Evolutionary conservation across 1,139 yeast genomes (phyloP).

Genomic region (Blastobotrys raffinosifermentans): DNA sequence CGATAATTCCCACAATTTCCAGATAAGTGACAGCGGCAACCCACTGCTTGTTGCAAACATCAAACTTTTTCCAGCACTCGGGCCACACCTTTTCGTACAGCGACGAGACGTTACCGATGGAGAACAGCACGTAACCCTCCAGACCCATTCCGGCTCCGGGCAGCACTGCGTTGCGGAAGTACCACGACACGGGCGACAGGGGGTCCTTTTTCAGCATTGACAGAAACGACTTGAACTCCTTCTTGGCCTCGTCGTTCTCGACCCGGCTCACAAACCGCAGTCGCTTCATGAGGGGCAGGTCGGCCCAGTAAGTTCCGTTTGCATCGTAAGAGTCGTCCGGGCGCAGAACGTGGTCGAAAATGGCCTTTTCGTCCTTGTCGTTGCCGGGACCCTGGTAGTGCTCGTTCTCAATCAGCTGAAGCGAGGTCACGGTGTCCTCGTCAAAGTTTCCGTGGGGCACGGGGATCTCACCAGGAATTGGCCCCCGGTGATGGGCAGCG

Average conservation of each 20-base stretch:
- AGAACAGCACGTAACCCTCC: conserved; percentile 36
- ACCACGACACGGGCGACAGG: conserved; percentile 32
- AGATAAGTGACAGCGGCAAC: conserved; percentile 31
- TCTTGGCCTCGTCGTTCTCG: conserved; percentile 26
- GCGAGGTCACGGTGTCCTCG: conserved; percentile 33
- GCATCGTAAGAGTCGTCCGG: conserved; percentile 31
- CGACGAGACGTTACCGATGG: conserved; percentile 33
- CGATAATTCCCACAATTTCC: conserved; percentile 73
- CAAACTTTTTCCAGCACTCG: conserved; percentile 31
- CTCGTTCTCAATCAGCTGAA: conserved; percentile 21
- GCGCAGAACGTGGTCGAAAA: conserved; percentile 29
- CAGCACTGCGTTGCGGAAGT: conserved; percentile 32
- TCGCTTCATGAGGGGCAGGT: conserved; percentile 29
- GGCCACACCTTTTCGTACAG: conserved; percentile 34
- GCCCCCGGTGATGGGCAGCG: conserved; percentile 32
- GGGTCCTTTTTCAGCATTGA: conserved; percentile 32
- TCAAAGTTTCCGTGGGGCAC: conserved; percentile 35
- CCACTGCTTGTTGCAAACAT: conserved; percentile 32
- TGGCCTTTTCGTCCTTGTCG: conserved; percentile 31
- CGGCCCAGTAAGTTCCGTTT: conserved; percentile 37
- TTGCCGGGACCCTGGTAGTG: conserved; percentile 19
- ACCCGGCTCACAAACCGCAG: conserved; percentile 26
- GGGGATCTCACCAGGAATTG: conserved; percentile 32
- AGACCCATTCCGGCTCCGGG: conserved; percentile 37
- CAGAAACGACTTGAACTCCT: conserved; percentile 25